Evolutionary conservation across 345 rosid genomes (phyloP).

Genomic region (Cardamine resedifolia): DNA sequence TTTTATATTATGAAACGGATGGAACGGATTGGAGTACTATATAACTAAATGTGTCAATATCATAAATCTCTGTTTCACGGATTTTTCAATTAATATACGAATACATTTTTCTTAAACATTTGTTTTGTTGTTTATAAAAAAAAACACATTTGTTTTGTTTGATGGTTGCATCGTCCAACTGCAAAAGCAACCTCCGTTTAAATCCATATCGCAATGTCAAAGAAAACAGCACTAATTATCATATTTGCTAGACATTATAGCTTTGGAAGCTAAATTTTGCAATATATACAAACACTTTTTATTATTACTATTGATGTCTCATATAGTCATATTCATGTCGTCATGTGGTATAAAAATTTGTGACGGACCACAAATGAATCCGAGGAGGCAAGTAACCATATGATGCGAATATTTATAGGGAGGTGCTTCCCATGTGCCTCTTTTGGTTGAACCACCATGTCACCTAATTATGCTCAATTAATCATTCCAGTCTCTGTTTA

Average conservation of each 20-base stretch:
- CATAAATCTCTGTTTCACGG: not conserved
- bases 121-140: no score
- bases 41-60: not conserved
- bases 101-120: no score
- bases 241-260: no score
- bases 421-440: constrained; percentile 22
- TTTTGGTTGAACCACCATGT: constrained; percentile 25
- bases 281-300: no score
- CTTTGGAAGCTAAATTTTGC: no score
- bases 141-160: no score
- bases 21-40: no score
- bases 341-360: not conserved
- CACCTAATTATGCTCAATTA: constrained; percentile 6
- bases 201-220: no score
- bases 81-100: not conserved
- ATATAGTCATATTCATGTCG: not conserved
- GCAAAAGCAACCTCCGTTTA: no score
- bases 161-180: no score
- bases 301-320: not conserved
- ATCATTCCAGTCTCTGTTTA: constrained; percentile 12
- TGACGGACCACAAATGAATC: not conserved
- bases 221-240: no score
- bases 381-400: constrained; percentile 16
- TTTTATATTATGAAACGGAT: no score
- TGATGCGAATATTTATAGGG: constrained; percentile 20